Base-by-base conservation (phyloP, 2,329 filamentous ascomycete species). In the Magnaporthiopsis poae region DNA sequence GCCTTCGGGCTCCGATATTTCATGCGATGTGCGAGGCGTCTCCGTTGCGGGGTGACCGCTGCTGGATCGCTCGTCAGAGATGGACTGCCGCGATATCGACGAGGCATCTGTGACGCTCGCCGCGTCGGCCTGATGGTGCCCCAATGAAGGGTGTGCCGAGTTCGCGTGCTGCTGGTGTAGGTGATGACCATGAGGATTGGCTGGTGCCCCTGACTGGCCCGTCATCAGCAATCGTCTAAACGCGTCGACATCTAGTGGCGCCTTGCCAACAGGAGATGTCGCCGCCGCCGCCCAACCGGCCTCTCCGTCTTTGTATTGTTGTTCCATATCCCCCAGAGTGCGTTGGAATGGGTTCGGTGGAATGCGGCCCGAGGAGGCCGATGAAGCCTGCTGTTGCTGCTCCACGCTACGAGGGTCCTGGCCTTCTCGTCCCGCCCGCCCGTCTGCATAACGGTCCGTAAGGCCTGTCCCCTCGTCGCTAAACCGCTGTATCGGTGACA, bases 141-240 rank as follows among this genome's bases (percentile, higher is more conserved):
- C 39, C 15, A 15, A 5, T 18, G 39, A 5, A 18, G 39, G 39
- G 13, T 46, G 39, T 46, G 39, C 39, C 39, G 39, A 18, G 39
- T 46, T 46, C 39, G 4, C 69, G 65, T 67, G 73, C 62, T 71
- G 69, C 65, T 69, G 70, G 69, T 33, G 68, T 66, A 65, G 67
- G 70, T 64, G 67, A 65, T 12, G 73, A 71, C 5, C 74, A 68
- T 39, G 72, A 71, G 69, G 73, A 76, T 68, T 59, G 59, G 3
- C 52, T 67, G 67, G 2, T 12, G 46, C 62, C 60, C 77, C 82
- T 52, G 84, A 74, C 71, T 87, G 85, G 27, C 91, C 91, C 0
- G 90, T 95, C 78, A 95, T 81, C 63, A 95, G 81, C 68, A 95
- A 77, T 68, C 88, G 84, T 73, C 88, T 88, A 77, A 95, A 95